A percentile compares a stretch with the other conserved stretches of the same genome.
These are phyloP conservation scores for Aspergillus spinulosporus DNA, from an alignment of 2,329 filamentous ascomycete genomes.

Conservation along the genomic window DNA sequence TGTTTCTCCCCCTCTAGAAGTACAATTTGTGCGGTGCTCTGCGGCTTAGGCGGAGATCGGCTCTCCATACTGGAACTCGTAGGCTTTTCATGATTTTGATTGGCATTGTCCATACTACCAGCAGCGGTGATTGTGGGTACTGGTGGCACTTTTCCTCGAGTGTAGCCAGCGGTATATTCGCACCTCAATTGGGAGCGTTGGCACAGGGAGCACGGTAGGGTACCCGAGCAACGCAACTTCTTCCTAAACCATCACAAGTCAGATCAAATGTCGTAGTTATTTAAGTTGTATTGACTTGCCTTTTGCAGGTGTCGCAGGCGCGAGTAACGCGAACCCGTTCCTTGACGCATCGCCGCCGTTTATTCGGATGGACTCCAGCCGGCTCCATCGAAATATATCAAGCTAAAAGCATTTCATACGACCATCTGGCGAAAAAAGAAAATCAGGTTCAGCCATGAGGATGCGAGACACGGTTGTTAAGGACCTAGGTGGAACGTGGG, in stretches of 20 bases:
- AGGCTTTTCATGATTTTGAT: background rate
- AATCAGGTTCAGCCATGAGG: background rate
- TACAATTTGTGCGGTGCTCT: background rate
- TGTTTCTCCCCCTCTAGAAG: slow-evolving; percentile 2
- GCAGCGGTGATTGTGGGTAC: slow-evolving; percentile 3
- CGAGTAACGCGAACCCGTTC: slow-evolving; percentile 21
- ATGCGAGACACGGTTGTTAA: background rate
- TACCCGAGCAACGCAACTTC: slow-evolving; percentile 21
- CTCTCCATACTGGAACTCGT: background rate
- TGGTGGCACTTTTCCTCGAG: slow-evolving; percentile 16
- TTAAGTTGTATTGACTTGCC: background rate
- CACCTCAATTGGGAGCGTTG: slow-evolving; percentile 9
- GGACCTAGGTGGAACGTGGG: background rate
- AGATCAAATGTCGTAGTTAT: background rate
- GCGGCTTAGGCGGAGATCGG: background rate
- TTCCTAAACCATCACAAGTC: slow-evolving; percentile 6
- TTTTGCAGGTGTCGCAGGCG: slow-evolving; percentile 20
- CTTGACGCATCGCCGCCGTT: slow-evolving; percentile 16
- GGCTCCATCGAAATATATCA: slow-evolving; percentile 10
- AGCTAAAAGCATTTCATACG: background rate
- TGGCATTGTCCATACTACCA: background rate
- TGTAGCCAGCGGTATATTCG: slow-evolving; percentile 20
- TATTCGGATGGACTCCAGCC: slow-evolving; percentile 5
- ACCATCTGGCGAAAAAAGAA: background rate
- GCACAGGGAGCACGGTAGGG: slow-evolving; percentile 17